Evolutionary conservation across 495 filamentous ascomycete genomes (phyloP), one percentile per base, ranked within the genome.

Genomic region (Cryomyces minteri): DNA sequence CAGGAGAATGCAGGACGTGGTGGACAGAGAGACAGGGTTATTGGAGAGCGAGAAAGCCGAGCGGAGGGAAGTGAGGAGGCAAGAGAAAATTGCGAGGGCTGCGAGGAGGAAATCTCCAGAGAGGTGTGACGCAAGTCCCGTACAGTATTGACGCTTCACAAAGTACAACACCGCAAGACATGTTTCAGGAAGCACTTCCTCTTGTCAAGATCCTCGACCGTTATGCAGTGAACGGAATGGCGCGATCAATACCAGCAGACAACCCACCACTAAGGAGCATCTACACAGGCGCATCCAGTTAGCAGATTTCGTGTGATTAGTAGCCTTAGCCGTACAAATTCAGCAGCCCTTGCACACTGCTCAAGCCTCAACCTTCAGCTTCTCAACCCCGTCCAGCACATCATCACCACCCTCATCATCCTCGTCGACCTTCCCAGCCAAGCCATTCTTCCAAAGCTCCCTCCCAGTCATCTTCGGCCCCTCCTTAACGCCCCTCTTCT

Each of bases 391-490:
- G 51, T 74, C 74, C 31, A 76, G 60, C 41, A 64, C 56, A 49
- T 67, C 67, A 12, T 66, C 61, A 0, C 67, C 72, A 0, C 67
- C 72, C 49, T 73, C 73, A 39, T 87, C 81, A 51, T 84, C 84
- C 59, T 86, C 80, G 43, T 79, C 82, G 43, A 54, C 68, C 65
- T 80, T 83, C 31, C 76, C 78, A 50, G 68, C 84, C 57, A 93
- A 64, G 6, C 86, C 86, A 42, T 73, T 68, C 67, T 87, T 80
- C 86, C 86, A 94, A 43, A 94, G 60, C 57, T 94, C 77, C 59
- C 66, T 81, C 32, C 86, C 86, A 5, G 84, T 86, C 49, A 92
- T 65, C 58, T 69, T 79, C 61, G 70, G 72, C 64, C 78, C 76
- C 32, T 74, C 67, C 62, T 77, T 79, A 38, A 69, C 65, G 50